Conservation (phyloP, 176 grass and related monocot genomes). For the Eleusine indica region DNA sequence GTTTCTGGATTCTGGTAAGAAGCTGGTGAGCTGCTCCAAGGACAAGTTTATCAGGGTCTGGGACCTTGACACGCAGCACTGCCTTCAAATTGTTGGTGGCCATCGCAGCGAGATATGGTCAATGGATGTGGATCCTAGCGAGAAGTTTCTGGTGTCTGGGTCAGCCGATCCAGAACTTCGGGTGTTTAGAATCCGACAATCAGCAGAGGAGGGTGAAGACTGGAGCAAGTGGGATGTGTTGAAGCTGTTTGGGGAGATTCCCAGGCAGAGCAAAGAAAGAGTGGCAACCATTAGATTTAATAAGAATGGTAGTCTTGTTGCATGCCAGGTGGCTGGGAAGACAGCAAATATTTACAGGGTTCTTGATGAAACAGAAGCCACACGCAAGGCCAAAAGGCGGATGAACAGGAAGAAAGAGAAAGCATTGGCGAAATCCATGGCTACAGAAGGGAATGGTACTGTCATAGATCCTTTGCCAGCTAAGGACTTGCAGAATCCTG, state of each 20-base stretch:
- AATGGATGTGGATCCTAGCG: conserved; percentile 69
- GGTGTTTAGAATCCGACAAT: conserved; percentile 68
- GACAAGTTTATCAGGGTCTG: conserved; percentile 95
- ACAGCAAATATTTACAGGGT: conserved; percentile 73
- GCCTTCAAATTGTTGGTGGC: conserved; percentile 85
- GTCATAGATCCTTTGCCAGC: conserved; percentile 55
- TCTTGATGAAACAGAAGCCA: conserved; percentile 71
- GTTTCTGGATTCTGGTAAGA: conserved; percentile 94
- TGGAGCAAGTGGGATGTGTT: conserved; percentile 87
- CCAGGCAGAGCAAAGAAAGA: conserved; percentile 76
- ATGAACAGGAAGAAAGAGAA: conserved; percentile 89
- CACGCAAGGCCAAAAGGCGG: conserved; percentile 77
- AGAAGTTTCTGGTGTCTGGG: conserved; percentile 77
- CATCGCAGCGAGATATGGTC: conserved; percentile 92
- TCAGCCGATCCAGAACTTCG: conserved; percentile 73
- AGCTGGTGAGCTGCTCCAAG: conserved; percentile 92
- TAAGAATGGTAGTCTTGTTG: conserved; percentile 68
- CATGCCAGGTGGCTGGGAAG: conserved; percentile 90
- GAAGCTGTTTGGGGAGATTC: conserved; percentile 93
- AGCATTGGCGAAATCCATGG: conserved; percentile 51
- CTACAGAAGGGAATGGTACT: conserved; percentile 49
- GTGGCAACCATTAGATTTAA: conserved; percentile 78
- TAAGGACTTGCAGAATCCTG: conserved; percentile 53
- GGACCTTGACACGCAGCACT: conserved; percentile 93
- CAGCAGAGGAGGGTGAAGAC: conserved; percentile 52